Evolutionary conservation across 2,329 filamentous ascomycete species (phyloP), one percentile per base, ranked within the genome.

Genomic region (Purpureocillium takamizusanense): DNA sequence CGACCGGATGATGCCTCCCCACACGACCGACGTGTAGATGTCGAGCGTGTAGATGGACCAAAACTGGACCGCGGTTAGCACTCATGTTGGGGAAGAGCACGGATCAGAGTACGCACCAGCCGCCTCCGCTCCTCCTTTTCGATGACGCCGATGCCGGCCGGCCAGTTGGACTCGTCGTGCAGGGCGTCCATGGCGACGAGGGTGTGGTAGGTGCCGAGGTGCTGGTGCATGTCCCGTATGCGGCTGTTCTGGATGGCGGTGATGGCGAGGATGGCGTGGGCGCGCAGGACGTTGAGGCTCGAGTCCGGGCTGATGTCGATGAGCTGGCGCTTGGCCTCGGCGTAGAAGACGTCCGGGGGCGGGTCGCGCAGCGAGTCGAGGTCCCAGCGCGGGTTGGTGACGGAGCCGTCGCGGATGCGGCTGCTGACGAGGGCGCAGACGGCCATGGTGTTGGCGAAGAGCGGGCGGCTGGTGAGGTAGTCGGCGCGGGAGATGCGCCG

Each of bases 21-120:
- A 76, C 7, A 76, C 69, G 30, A 74, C 65, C 3, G 69, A 65
- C 0, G 67, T 62, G 50, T 69, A 74, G 3, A 78, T 62, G 40
- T 78, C 74, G 2, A 77, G 54, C 8, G 67, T 72, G 47, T 77
- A 78, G 39, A 72, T 73, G 29, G 70, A 71, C 74, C 74, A 78
- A 46, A 68, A 70, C 62, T 69, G 42, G 3, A 38, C n/a, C n/a
- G n/a, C n/a, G n/a, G n/a, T n/a, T n/a, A n/a, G n/a, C n/a, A n/a
- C n/a, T n/a, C n/a, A n/a, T n/a, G n/a, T n/a, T n/a, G n/a, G n/a
- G n/a, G n/a, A n/a, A n/a, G n/a, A n/a, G n/a, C n/a, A n/a, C n/a
- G n/a, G n/a, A n/a, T n/a, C n/a, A n/a, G n/a, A n/a, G n/a, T n/a
- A 37, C 55, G 40, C 54, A 71, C 70, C 45, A 72, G 46, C 45